A percentile compares a stretch with the other conserved stretches of the same genome.
phyloP scores from a whole-genome alignment of 1,139 yeast species.

The Keqinozyma sinolaborantium region DNA sequence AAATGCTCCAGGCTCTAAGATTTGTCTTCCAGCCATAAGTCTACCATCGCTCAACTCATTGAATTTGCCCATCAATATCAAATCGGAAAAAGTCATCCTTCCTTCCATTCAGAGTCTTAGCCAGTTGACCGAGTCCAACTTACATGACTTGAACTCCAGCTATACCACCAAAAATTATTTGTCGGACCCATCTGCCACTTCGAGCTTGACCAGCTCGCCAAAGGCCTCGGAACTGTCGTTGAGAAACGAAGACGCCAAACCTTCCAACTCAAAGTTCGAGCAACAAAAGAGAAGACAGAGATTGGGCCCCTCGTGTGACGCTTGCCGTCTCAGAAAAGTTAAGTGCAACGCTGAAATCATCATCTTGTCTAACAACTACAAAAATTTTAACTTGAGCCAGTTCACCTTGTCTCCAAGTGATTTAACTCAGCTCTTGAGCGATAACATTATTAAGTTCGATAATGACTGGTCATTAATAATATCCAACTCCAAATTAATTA shows the following conservation, averaged over 20 bases:
- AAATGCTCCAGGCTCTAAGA: slow-evolving; percentile 11
- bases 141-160: slow-evolving; percentile 5
- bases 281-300: slow-evolving; percentile 50
- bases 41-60: slow-evolving; percentile 5
- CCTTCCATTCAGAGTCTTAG: slow-evolving; percentile 13
- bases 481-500: slow-evolving; percentile 37
- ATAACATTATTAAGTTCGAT: slow-evolving; percentile 3
- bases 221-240: slow-evolving; percentile 1
- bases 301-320: slow-evolving; percentile 73
- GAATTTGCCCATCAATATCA: slow-evolving; percentile 3
- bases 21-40: slow-evolving; percentile 7
- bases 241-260: not conserved
- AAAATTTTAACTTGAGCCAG: slow-evolving; percentile 6
- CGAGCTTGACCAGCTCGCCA: slow-evolving; percentile 3
- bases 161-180: not conserved
- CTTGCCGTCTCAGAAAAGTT: slow-evolving; percentile 67
- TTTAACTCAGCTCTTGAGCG: slow-evolving; percentile 2
- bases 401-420: slow-evolving; percentile 9
- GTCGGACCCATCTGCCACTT: not conserved
- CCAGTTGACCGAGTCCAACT: slow-evolving; percentile 15
- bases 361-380: slow-evolving; percentile 14
- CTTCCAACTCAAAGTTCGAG: not conserved
- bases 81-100: slow-evolving; percentile 11
- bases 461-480: slow-evolving; percentile 12
- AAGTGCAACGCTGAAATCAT: slow-evolving; percentile 68